Evolutionary conservation across 2,329 filamentous ascomycete genomes (phyloP), one percentile per base, ranked within the genome.

Genomic region (Neophaeococcomyces aloes): DNA sequence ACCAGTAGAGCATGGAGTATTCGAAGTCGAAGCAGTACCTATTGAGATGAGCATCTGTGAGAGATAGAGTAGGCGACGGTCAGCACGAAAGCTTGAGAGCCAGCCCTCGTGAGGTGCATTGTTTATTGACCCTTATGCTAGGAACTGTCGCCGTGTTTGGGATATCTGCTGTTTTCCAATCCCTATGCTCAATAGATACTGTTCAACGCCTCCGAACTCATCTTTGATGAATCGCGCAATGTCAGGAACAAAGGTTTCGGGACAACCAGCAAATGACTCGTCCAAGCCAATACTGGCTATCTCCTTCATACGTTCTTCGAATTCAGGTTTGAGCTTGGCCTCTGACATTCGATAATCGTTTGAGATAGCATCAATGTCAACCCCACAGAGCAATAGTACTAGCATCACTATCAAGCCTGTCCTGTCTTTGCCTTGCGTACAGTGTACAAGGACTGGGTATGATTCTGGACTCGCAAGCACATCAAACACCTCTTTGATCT

Each of bases 391-490:
- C 55, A 89, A 69, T 15, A 93, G 65, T 0, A 82, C 62, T 3
- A 94, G 66, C 31, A 82, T 67, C 4, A 86, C 68, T 8, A 84
- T 68, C 10, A 94, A 66, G 0, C 87, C 87, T 1, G 78, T 87
- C 2, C 87, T 75, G 57, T 94, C 87, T 59, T 94, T 94, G 46
- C 87, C 87, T 56, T 93, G 86, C 1, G 86, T 91, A 61, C 87
- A 94, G 61, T 94, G 86, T 2, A 91, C 65, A 6, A 94, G 59
- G 1, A 79, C 62, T 0, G 86, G 86, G 50, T 79, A 77, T 13
- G 69, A 69, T 0, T 60, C 53, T 2, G 66, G 59, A 1, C 69
- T 59, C 7, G 69, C 63, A 45, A 94, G 77, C 1, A 76, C 61
- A 29, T 79, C 71, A 49, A 95, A 86, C 0, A 86, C 79, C 18